A percentile compares a stretch with the other conserved stretches of the same genome.
phyloP scores from a whole-genome alignment of 495 filamentous ascomycete genomes.

The Penicillium canescens region DNA sequence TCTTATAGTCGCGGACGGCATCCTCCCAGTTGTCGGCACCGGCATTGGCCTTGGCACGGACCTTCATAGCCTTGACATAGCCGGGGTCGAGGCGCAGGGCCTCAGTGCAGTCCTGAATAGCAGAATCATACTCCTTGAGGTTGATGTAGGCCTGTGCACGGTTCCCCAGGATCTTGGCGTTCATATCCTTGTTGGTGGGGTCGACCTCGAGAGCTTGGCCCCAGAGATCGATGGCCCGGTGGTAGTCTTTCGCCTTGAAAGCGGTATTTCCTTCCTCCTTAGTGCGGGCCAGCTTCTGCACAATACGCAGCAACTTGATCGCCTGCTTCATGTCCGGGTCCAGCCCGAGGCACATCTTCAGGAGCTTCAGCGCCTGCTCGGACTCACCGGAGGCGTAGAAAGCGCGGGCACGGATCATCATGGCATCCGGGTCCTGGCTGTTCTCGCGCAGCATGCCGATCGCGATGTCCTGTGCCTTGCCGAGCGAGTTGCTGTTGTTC shows the following conservation, averaged over 20 bases:
- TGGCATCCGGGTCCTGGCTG: conserved; percentile 86
- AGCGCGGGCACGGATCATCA: conserved; percentile 84
- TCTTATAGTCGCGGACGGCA: conserved; percentile 83
- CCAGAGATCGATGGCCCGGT: conserved; percentile 80
- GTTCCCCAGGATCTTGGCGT: conserved; percentile 92
- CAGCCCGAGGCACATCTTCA: conserved; percentile 83
- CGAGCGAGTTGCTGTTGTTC: conserved; percentile 82
- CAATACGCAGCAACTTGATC: conserved; percentile 77
- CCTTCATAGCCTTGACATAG: conserved; percentile 90
- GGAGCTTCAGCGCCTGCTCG: conserved; percentile 89
- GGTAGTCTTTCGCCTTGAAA: conserved; percentile 82
- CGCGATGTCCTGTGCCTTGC: conserved; percentile 89
- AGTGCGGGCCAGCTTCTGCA: conserved; percentile 87
- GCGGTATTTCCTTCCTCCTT: conserved; percentile 91
- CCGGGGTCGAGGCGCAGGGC: conserved; percentile 82
- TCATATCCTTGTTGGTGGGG: conserved; percentile 85
- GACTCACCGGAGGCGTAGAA: conserved; percentile 92
- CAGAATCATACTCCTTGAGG: conserved; percentile 79
- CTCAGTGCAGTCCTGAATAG: conserved; percentile 81
- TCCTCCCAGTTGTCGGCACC: conserved; percentile 88
- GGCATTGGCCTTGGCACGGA: conserved; percentile 84
- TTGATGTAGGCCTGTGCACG: conserved; percentile 70
- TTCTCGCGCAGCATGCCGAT: conserved; percentile 84
- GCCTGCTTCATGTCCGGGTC: conserved; percentile 90
- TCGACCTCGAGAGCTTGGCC: conserved; percentile 83